phyloP scores from a whole-genome alignment of 2,329 filamentous ascomycete species.

The Fusarium sp. region DNA sequence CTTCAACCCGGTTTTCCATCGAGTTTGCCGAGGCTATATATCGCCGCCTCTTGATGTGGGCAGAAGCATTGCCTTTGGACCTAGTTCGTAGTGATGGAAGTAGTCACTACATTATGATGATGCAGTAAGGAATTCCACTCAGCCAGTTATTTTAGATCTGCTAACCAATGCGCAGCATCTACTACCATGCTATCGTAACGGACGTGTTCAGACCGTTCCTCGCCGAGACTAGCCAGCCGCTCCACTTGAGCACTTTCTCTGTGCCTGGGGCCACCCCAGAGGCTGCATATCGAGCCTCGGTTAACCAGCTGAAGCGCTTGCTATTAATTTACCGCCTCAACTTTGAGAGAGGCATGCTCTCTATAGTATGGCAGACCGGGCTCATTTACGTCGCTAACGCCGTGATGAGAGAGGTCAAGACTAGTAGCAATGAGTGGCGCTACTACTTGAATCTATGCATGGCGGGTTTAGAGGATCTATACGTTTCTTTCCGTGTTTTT shows the following conservation, averaged over 20 bases:
- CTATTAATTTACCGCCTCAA: constrained; percentile 53
- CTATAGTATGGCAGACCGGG: constrained; percentile 57
- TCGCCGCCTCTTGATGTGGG: constrained; percentile 9
- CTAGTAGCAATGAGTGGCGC: constrained; percentile 51
- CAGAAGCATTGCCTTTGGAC: not conserved
- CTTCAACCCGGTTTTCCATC: not conserved
- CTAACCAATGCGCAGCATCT: constrained; percentile 24
- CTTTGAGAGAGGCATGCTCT: constrained; percentile 52
- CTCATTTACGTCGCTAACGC: constrained; percentile 57
- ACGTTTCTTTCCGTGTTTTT: constrained; percentile 6
- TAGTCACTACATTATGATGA: constrained; percentile 48
- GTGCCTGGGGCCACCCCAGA: constrained; percentile 39
- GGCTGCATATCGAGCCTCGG: constrained; percentile 51
- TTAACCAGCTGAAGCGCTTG: constrained; percentile 56
- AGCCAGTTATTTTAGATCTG: too few species aligned
- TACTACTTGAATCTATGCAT: constrained; percentile 55
- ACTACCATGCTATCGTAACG: constrained; percentile 42
- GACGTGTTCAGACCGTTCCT: constrained; percentile 50
- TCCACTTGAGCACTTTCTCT: constrained; percentile 49
- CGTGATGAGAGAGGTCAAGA: constrained; percentile 47
- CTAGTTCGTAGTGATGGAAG: constrained; percentile 3
- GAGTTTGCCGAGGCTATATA: constrained; percentile 9
- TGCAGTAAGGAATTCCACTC: constrained; percentile 6
- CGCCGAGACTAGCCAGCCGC: not conserved
- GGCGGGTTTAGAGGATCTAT: constrained; percentile 52